Conservation (phyloP, 768 basidiomycete species). For the Wakefieldia striispora region DNA sequence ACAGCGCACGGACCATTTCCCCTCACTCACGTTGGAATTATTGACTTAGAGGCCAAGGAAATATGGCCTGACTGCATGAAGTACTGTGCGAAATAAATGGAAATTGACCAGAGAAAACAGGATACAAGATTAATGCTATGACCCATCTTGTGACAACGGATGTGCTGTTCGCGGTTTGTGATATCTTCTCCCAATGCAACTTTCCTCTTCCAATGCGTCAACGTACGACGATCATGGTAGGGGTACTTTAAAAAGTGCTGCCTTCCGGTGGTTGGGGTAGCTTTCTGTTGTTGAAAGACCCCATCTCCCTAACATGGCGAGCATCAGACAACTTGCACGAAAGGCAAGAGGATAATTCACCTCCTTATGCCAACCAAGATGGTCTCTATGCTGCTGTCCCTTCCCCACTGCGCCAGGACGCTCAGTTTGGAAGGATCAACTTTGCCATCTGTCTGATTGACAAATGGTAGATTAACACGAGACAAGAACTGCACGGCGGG, state of each 20-base stretch:
- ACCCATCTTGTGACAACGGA: slow-evolving; percentile 14
- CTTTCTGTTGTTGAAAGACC: slow-evolving; percentile 85
- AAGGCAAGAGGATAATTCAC: slow-evolving; percentile 37
- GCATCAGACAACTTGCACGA: slow-evolving; percentile 7
- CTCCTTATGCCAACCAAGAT: slow-evolving; percentile 90
- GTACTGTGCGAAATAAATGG: slow-evolving; percentile 8
- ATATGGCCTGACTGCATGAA: neutral
- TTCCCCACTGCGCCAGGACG: slow-evolving; percentile 73
- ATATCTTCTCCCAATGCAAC: slow-evolving; percentile 12
- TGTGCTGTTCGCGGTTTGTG: slow-evolving; percentile 8
- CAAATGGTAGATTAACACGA: slow-evolving; percentile 92
- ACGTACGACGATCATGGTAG: neutral
- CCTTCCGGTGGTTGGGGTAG: slow-evolving; percentile 94
- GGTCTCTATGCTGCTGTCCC: slow-evolving; percentile 79
- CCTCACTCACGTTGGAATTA: too few relatives aligned
- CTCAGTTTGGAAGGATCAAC: slow-evolving; percentile 73
- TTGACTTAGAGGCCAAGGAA: too few relatives aligned
- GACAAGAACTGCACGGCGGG: slow-evolving; percentile 85
- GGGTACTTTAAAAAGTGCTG: slow-evolving; percentile 50
- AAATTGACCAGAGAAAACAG: slow-evolving; percentile 15
- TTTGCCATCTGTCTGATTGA: slow-evolving; percentile 68
- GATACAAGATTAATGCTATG: slow-evolving; percentile 23
- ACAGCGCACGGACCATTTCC: too few relatives aligned
- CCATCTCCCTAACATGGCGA: slow-evolving; percentile 78
- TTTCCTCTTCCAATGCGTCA: slow-evolving; percentile 7